These are phyloP conservation scores for Lineolata rhizophorae DNA, from an alignment of 495 filamentous ascomycete species.

Conservation along the genomic window DNA sequence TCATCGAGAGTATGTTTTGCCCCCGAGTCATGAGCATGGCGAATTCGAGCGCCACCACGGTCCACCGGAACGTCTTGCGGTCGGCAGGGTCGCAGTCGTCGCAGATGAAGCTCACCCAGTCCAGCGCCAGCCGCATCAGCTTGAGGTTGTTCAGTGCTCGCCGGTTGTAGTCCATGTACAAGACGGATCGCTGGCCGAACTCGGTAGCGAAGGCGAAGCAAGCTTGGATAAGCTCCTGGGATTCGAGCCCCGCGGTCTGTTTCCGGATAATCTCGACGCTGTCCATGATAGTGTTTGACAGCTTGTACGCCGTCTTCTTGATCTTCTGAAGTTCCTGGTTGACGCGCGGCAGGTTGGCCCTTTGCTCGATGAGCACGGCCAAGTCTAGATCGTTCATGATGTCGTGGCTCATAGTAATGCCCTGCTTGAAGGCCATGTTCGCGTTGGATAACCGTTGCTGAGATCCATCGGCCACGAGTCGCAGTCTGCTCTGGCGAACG, in stretches of 20 bases:
- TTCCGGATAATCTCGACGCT: conserved; percentile 79
- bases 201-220: conserved; percentile 97
- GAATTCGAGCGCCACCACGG: conserved; percentile 84
- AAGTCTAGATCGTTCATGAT: conserved; percentile 67
- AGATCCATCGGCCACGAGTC: conserved; percentile 77
- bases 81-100: conserved; percentile 94
- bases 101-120: conserved; percentile 95
- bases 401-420: no score
- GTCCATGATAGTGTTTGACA: conserved; percentile 99
- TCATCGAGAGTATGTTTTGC: conserved; percentile 70
- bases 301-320: conserved; percentile 83
- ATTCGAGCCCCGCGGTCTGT: conserved; percentile 66
- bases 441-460: conserved; percentile 59
- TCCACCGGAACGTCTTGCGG: conserved; percentile 90
- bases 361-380: conserved; percentile 71
- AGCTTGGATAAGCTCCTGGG: conserved; percentile 92
- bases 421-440: conserved; percentile 48
- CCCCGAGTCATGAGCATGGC: conserved; percentile 92
- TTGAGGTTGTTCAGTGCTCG: conserved; percentile 92
- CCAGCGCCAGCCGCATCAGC: conserved; percentile 73
- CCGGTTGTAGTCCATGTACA: conserved; percentile 83
- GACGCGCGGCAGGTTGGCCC: conserved; percentile 82
- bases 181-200: conserved; percentile 81
- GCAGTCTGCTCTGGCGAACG: conserved; percentile 65
- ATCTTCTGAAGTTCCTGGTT: conserved; percentile 84